These are phyloP conservation scores for Aspergillus mulundensis DNA, from an alignment of 495 filamentous ascomycete species.

Conservation along the genomic window DNA sequence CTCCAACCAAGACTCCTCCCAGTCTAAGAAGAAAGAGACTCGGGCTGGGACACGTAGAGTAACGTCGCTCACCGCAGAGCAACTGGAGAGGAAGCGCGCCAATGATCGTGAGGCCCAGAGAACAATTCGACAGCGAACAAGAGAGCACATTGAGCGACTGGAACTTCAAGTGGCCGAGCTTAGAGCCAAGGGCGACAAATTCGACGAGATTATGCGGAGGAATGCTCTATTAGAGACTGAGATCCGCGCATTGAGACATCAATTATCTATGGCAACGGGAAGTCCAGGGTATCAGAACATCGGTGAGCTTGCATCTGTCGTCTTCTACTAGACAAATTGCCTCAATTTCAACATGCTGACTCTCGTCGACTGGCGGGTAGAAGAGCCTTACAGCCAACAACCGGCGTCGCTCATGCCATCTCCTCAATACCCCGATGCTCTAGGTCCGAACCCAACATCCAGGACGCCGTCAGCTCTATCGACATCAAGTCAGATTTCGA, in stretches of 20 bases:
- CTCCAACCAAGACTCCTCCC: slow-evolving; percentile 14
- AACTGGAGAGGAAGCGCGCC: slow-evolving; percentile 59
- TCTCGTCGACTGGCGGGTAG: not conserved
- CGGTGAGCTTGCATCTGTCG: slow-evolving; percentile 12
- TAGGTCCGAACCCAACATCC: slow-evolving; percentile 16
- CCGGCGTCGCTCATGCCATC: slow-evolving; percentile 16
- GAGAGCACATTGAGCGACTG: slow-evolving; percentile 54
- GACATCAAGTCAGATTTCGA: slow-evolving; percentile 17
- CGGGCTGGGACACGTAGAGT: slow-evolving; percentile 59
- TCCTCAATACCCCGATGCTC: slow-evolving; percentile 16
- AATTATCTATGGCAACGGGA: slow-evolving; percentile 28
- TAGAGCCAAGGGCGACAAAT: slow-evolving; percentile 41
- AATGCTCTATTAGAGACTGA: slow-evolving; percentile 55
- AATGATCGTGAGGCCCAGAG: slow-evolving; percentile 63
- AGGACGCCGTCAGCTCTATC: slow-evolving; percentile 21
- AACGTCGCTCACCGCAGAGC: slow-evolving; percentile 52
- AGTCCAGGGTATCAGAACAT: slow-evolving; percentile 16
- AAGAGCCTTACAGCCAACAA: slow-evolving; percentile 16
- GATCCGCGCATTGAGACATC: slow-evolving; percentile 39
- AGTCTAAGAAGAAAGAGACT: slow-evolving; percentile 40
- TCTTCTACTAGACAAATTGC: not conserved
- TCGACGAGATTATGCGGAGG: slow-evolving; percentile 46
- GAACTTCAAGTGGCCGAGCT: slow-evolving; percentile 50
- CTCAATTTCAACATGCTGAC: not conserved
- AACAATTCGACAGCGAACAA: slow-evolving; percentile 57